Conservation (phyloP, 1,139 yeast species). For the Kodamaea derodonti region DNA sequence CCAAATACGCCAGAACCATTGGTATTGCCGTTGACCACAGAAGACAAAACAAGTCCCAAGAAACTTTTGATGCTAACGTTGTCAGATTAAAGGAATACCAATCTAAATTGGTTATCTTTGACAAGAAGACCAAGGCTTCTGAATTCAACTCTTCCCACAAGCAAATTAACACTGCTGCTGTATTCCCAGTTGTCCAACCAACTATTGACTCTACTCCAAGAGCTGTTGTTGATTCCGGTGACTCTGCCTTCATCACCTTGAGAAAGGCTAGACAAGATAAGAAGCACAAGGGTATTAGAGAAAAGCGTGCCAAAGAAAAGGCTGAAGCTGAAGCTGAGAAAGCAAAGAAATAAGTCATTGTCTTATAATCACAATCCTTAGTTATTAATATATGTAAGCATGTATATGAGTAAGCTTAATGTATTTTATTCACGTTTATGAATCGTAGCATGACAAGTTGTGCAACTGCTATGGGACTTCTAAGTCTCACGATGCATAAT, state of each 20-base stretch:
- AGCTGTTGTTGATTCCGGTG: slow-evolving; percentile 83
- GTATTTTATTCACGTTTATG: slow-evolving; percentile 1
- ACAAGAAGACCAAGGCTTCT: slow-evolving; percentile 77
- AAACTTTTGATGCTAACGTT: slow-evolving; percentile 91
- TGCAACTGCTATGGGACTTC: neutral
- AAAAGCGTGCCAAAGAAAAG: slow-evolving; percentile 92
- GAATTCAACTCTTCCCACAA: slow-evolving; percentile 64
- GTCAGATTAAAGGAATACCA: slow-evolving; percentile 95
- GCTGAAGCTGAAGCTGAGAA: slow-evolving; percentile 99
- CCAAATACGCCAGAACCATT: slow-evolving; percentile 95
- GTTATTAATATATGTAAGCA: neutral
- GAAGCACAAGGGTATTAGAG: slow-evolving; percentile 93
- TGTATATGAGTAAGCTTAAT: neutral
- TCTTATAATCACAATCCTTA: slow-evolving; percentile 4
- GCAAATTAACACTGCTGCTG: slow-evolving; percentile 75
- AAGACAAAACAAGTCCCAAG: slow-evolving; percentile 98
- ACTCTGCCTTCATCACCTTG: slow-evolving; percentile 93
- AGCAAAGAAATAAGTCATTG: slow-evolving; percentile 68
- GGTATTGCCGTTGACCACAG: slow-evolving; percentile 99
- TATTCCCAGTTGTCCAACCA: slow-evolving; percentile 91
- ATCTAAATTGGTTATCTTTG: slow-evolving; percentile 93
- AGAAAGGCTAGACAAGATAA: slow-evolving; percentile 93
- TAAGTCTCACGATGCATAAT: neutral
- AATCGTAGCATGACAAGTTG: neutral
- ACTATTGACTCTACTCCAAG: slow-evolving; percentile 74